A percentile compares a stretch with the other conserved stretches of the same genome.
phyloP scores from a whole-genome alignment of 768 basidiomycete genomes.

The Lactarius vividus region DNA sequence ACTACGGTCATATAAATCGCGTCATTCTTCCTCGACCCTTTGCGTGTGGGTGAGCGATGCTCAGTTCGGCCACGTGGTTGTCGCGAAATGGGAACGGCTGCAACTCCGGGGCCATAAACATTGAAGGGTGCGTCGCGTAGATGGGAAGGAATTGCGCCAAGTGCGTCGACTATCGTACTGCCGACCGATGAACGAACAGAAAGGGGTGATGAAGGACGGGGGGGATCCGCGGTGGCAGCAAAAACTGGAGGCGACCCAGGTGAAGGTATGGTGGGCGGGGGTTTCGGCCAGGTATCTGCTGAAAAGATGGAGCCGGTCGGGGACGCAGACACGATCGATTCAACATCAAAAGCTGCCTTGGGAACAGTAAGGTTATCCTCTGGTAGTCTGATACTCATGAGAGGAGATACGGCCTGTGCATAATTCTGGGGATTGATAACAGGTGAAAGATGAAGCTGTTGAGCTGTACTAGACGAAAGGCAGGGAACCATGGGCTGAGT shows the following conservation, averaged over 20 bases:
- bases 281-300: conserved; percentile 17
- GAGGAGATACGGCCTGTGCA: not conserved
- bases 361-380: not conserved
- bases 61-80: not conserved
- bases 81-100: conserved; percentile 5
- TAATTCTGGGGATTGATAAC: not conserved
- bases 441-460: conserved; percentile 20
- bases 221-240: not conserved
- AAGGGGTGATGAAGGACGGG: conserved; percentile 15
- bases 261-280: conserved; percentile 4
- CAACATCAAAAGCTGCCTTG: not conserved
- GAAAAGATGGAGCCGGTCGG: conserved; percentile 15
- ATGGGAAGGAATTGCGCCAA: conserved; percentile 18
- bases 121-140: conserved; percentile 20
- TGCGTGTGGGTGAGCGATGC: conserved; percentile 11
- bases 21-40: conserved; percentile 15
- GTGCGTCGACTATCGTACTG: conserved; percentile 23
- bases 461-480: conserved; percentile 20
- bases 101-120: not conserved
- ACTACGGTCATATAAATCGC: conserved; percentile 27
- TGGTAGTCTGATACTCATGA: not conserved
- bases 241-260: not conserved
- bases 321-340: conserved; percentile 10
- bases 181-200: conserved; percentile 17
- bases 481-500: conserved; percentile 17